Evolutionary conservation across 345 rosid species (phyloP).

Genomic region (Citrus cavaleriei): DNA sequence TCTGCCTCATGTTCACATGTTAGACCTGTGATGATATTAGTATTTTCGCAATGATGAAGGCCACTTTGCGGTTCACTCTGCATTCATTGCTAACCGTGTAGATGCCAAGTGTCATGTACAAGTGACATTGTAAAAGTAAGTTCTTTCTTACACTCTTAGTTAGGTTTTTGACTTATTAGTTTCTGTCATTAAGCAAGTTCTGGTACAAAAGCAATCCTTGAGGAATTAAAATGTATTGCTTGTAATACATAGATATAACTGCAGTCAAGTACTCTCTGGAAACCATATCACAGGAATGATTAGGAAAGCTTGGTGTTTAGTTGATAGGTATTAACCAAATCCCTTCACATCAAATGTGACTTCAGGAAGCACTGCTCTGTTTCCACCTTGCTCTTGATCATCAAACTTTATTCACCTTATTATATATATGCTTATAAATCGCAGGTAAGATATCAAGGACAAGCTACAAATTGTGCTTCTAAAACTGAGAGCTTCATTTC

Average conservation of each 20-base stretch:
- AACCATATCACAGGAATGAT: not conserved
- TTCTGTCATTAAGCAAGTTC: not conserved
- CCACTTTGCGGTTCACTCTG: not conserved
- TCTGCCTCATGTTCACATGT: constrained; percentile 27
- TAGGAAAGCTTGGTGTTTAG: not conserved
- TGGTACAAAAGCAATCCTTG: not conserved
- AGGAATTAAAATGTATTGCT: not conserved
- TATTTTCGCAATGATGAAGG: not conserved
- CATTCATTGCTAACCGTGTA: not conserved
- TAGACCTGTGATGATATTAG: constrained; percentile 31
- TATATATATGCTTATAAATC: not conserved
- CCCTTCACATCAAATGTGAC: no score
- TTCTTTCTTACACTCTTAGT: not conserved
- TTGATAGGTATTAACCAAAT: no score
- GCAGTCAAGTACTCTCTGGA: not conserved
- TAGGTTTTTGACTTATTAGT: not conserved
- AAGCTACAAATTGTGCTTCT: not conserved
- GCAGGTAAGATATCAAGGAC: not conserved
- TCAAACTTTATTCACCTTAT: not conserved
- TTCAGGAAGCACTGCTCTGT: not conserved
- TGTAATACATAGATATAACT: no score
- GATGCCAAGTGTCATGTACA: not conserved
- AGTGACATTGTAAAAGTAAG: constrained; percentile 6
- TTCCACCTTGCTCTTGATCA: not conserved
- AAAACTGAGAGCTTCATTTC: not conserved